Base-by-base conservation (phyloP, 2,329 filamentous ascomycete genomes). In the Fusarium tjaetaba region DNA sequence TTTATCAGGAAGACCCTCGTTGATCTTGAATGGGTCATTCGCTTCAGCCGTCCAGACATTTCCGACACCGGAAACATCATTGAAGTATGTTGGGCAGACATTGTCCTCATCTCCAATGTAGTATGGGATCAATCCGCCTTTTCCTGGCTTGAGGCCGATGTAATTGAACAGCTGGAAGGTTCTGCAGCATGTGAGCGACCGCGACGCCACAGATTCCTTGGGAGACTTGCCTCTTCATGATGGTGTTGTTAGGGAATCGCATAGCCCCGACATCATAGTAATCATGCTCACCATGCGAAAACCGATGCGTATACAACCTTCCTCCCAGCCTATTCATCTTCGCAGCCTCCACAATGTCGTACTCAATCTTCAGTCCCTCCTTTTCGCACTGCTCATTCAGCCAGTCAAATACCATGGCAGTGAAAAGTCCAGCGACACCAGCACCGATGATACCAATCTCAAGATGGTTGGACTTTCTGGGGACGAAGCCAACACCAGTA, bases 261-360 rank as follows among this genome's bases (percentile, higher is more conserved):
- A 85, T 85, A 0, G 83, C 84, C 7, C 83, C 83, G 11, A 84
- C 78, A 61, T 84, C 83, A 59, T 80, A 71, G 16, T 77, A 77
- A 5, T 77, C 71, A 10, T 78, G 72, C 3, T 34, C 15, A 1
- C 57, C 45, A 3, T 68, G 18, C 2, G 63, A 55, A 55, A 85
- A 84, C 3, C 74, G 61, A 24, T 84, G 75, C 0, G 83, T 83
- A 57, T 77, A 84, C 8, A 84, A 71, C 2, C 82, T 73, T 2
- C 83, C 82, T n/a, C 82, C 83, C 6, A 83, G 28, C 2, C 81
- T 73, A 1, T 79, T 70, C 32, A 76, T 77, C 8, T 61, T 63
- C 0, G 73, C 68, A 3, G 80, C 79, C 51, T 85, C 82, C 1
- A 84, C 66, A 14, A 85, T 81, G 1, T 84, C 81, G 41, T 83